phyloP scores from a whole-genome alignment of 208 protist genomes.

The Crithidia fasciculata region DNA sequence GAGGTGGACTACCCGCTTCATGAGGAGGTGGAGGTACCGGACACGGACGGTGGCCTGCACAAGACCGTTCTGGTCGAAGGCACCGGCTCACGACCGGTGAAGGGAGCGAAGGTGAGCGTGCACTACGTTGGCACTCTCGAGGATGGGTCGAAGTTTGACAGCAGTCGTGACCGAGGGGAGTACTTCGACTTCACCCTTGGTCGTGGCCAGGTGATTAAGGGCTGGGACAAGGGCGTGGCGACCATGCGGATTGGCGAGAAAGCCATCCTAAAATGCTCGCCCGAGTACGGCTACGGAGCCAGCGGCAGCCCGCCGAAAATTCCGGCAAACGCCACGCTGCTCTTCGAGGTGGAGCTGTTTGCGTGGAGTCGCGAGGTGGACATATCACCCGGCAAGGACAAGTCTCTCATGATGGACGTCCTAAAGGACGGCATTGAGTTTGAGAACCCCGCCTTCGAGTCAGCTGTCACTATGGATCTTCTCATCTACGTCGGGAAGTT shows the following conservation, averaged over 20 bases:
- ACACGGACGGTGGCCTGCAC: constrained; percentile 68
- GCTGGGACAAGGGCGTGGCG: constrained; percentile 91
- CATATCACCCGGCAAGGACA: constrained; percentile 75
- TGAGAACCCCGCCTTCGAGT: constrained; percentile 85
- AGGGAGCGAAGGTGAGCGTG: constrained; percentile 85
- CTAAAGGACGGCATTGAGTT: constrained; percentile 75
- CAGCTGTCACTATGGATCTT: constrained; percentile 65
- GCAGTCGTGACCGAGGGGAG: constrained; percentile 80
- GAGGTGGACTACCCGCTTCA: constrained; percentile 80
- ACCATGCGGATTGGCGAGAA: constrained; percentile 93
- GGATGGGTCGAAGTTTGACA: constrained; percentile 91
- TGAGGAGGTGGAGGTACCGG: constrained; percentile 74
- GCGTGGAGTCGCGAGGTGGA: constrained; percentile 81
- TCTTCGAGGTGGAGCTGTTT: constrained; percentile 93
- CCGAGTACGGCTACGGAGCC: constrained; percentile 89
- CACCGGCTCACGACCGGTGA: constrained; percentile 65
- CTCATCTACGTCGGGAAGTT: constrained; percentile 56
- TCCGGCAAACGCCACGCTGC: constrained; percentile 83
- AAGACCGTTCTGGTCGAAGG: constrained; percentile 87
- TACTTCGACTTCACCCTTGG: constrained; percentile 90
- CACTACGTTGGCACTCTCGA: constrained; percentile 90
- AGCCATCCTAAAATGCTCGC: constrained; percentile 64
- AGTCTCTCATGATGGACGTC: constrained; percentile 79
- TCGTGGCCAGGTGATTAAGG: constrained; percentile 91
- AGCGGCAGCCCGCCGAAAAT: constrained; percentile 84